phyloP scores from a whole-genome alignment of 345 rosid species.

The Noccaea caerulescens region DNA sequence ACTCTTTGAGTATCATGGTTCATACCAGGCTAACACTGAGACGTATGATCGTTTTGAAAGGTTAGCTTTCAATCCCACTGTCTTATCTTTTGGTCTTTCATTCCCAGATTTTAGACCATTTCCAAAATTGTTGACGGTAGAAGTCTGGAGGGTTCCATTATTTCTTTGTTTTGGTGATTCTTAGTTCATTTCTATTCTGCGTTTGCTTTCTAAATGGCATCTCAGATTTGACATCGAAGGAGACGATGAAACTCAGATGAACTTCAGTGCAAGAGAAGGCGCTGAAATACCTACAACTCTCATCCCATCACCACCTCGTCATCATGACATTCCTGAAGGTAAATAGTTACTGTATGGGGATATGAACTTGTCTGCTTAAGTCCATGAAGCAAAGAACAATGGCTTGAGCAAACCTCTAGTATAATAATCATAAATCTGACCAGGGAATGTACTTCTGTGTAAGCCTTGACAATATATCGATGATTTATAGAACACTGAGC shows the following conservation, averaged over 20 bases:
- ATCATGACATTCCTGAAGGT: constrained; percentile 60
- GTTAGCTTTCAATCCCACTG: constrained; percentile 40
- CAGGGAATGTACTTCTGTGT: constrained; percentile 22
- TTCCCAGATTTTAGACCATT: constrained; percentile 14
- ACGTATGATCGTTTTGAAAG: constrained; percentile 66
- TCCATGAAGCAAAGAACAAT: constrained; percentile 24
- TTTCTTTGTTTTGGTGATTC: constrained; percentile 19
- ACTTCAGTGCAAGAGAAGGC: constrained; percentile 56
- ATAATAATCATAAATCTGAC: constrained; percentile 18
- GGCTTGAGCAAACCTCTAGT: constrained; percentile 24
- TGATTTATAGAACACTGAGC: constrained; percentile 9
- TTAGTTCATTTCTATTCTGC: constrained; percentile 13
- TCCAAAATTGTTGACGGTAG: constrained; percentile 3
- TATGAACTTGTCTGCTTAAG: constrained; percentile 3
- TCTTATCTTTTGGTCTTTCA: constrained; percentile 4
- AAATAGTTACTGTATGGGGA: constrained; percentile 32
- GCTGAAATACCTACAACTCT: constrained; percentile 52
- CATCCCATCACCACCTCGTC: constrained; percentile 59
- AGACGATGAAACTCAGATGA: constrained; percentile 62
- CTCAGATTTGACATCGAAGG: constrained; percentile 80
- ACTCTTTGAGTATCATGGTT: constrained; percentile 62
- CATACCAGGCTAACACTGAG: constrained; percentile 53
- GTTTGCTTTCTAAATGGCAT: constrained; percentile 21
- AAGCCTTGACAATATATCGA: constrained; percentile 19
- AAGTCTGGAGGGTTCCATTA: constrained; percentile 27